These are phyloP conservation scores for Rutstroemia sp. DNA, from an alignment of 2,329 filamentous ascomycete species.

Conservation along the genomic window DNA sequence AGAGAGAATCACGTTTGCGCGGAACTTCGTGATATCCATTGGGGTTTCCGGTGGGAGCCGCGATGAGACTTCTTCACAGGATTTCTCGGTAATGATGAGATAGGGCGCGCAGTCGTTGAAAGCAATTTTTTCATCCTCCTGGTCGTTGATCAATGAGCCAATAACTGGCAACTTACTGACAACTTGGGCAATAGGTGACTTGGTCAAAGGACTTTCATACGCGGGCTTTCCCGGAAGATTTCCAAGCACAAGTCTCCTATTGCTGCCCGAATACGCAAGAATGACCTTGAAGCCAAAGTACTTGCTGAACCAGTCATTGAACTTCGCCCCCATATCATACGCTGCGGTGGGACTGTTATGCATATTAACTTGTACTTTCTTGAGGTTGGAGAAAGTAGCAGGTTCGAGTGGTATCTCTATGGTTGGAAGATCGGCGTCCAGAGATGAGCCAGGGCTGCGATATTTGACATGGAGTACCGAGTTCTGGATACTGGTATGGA, in stretches of 20 bases:
- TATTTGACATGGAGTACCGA: slow-evolving; percentile 37
- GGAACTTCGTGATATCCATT: slow-evolving; percentile 62
- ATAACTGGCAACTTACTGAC: slow-evolving; percentile 17
- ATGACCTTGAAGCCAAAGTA: slow-evolving; percentile 55
- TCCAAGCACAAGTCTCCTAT: slow-evolving; percentile 54
- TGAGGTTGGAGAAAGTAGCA: slow-evolving; percentile 34
- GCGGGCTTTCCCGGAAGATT: slow-evolving; percentile 19
- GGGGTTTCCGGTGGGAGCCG: slow-evolving; percentile 42
- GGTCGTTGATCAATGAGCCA: slow-evolving; percentile 13
- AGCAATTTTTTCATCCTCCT: slow-evolving; percentile 46
- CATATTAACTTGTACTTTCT: slow-evolving; percentile 46
- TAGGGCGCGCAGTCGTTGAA: slow-evolving; percentile 73
- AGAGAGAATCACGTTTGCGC: slow-evolving; percentile 64
- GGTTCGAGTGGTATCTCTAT: slow-evolving; percentile 53
- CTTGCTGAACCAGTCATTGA: slow-evolving; percentile 59
- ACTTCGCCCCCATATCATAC: slow-evolving; percentile 54
- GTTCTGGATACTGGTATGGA: slow-evolving; percentile 47
- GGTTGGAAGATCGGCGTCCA: slow-evolving; percentile 14
- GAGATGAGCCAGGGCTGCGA: slow-evolving; percentile 19
- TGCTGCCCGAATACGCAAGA: slow-evolving; percentile 58
- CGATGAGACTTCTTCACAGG: slow-evolving; percentile 56
- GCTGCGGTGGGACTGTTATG: slow-evolving; percentile 50
- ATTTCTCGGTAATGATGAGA: slow-evolving; percentile 63
- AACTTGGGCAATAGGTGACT: slow-evolving; percentile 8
- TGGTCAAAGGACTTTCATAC: slow-evolving; percentile 12